Evolutionary conservation across 1,284 basidiomycete species (phyloP), one percentile per base, ranked within the genome.

Genomic region (Cronartium quercuum): DNA sequence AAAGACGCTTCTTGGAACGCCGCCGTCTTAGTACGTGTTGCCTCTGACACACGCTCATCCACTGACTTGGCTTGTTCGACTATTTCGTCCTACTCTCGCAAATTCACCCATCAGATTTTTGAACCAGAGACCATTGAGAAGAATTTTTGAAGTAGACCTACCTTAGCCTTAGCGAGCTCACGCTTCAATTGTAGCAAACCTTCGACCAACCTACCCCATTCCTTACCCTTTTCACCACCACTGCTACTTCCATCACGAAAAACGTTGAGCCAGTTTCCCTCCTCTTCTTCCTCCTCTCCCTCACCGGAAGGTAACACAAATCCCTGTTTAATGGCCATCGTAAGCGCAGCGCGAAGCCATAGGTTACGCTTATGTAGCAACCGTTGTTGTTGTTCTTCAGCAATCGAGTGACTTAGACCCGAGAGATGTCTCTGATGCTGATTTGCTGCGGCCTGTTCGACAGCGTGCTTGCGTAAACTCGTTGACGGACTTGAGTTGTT

Each of bases 1-100:
- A 91, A 98, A 0, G 94, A 92, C 1, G 95, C 91, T 82, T 99
- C 96, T 82, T 98, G 92, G 6, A 92, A 83, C 0, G 96, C 95
- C 65, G 88, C 89, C 4, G 86, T 83, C 77, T 90, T 90, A 73
- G 89, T 84, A 47, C 90, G 87, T 77, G 97, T 92, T 1, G 91
- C 89, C 77, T 94, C 91, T 15, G 87, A 85, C 6, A 95, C 82
- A 64, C 89, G 89, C 58, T 91, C 89, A 6, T 92, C 92, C 6
- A 89, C 88, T 55, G 86, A 84, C 66, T 86, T 88, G 0, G 90
- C 88, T 82, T 94, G 91, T 74, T 88, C 88, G 9, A 86, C 85
- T 79, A 94, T 85, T 37, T 86, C 85, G 4, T 86, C 86, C 91
- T 93, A 78, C 18, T 41, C 41, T 41, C n/a, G n/a, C 15, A 61